Conservation (phyloP, 139 green algal genomes). For the Chlamydomonas urium region DNA sequence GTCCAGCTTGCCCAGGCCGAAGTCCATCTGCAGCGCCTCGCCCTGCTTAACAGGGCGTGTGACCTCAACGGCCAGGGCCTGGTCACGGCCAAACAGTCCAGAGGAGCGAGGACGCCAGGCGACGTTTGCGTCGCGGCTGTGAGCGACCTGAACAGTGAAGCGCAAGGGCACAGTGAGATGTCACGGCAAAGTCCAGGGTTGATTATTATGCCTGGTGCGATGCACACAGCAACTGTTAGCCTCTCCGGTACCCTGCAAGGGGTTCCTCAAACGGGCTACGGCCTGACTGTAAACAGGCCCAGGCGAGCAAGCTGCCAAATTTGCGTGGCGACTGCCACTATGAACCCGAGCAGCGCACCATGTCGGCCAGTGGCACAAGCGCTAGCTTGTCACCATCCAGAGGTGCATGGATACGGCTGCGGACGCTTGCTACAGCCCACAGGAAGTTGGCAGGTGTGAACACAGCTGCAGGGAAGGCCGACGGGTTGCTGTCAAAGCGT, state of each 20-base stretch:
- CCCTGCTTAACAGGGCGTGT: conserved; percentile 35
- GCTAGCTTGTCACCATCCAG: conserved; percentile 39
- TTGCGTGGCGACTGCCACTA: neutral
- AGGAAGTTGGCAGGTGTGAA: conserved; percentile 66
- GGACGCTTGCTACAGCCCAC: conserved; percentile 77
- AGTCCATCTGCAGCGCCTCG: conserved; percentile 63
- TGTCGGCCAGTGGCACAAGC: neutral
- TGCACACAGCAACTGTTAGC: neutral
- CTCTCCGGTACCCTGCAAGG: neutral
- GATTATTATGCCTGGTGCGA: neutral
- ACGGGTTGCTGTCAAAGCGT: conserved; percentile 33
- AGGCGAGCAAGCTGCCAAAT: neutral
- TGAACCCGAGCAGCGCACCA: neutral
- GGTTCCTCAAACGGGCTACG: neutral
- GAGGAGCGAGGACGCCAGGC: conserved; percentile 39
- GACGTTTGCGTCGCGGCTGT: conserved; percentile 35
- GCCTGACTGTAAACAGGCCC: neutral
- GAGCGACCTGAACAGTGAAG: conserved; percentile 29
- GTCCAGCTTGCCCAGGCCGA: conserved; percentile 46
- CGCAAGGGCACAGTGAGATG: neutral
- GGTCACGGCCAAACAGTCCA: conserved; percentile 54
- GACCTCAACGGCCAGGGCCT: conserved; percentile 52
- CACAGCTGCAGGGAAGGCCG: conserved; percentile 40
- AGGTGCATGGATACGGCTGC: conserved; percentile 60
- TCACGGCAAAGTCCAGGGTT: neutral